A percentile compares a stretch with the other conserved stretches of the same genome.
phyloP scores from a whole-genome alignment of 768 basidiomycete genomes.

The Exidia glandulosa region DNA sequence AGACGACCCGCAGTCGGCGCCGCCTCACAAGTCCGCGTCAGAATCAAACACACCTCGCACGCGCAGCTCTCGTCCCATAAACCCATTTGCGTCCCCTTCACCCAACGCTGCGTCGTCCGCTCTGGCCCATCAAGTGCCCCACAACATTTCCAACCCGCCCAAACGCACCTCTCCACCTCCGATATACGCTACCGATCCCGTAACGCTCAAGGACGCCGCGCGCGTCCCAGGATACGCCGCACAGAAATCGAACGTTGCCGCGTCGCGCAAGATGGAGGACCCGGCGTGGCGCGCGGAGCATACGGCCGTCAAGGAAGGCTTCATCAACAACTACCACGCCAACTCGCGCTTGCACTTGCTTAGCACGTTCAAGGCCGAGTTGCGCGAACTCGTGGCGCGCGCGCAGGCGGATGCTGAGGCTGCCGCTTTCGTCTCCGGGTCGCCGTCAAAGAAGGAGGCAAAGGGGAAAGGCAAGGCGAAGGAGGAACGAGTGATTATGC shows the following conservation, averaged over 20 bases:
- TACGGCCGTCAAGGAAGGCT: conserved; percentile 77
- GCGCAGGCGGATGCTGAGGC: conserved; percentile 41
- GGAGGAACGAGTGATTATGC: conserved; percentile 66
- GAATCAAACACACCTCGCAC: no score
- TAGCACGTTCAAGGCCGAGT: conserved; percentile 85
- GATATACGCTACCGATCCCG: conserved; percentile 33
- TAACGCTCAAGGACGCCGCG: conserved; percentile 30
- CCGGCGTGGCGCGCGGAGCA: conserved; percentile 80
- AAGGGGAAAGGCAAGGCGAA: conserved; percentile 46
- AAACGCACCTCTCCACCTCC: conserved; percentile 9
- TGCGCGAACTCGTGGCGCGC: conserved; percentile 65
- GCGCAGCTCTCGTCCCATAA: no score
- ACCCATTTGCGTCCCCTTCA: no score
- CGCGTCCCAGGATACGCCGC: conserved; percentile 56
- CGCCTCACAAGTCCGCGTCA: no score
- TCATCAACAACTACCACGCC: conserved; percentile 68
- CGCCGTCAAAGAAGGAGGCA: conserved; percentile 43
- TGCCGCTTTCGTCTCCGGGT: conserved; percentile 17
- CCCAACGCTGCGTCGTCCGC: no score
- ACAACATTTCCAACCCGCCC: not conserved
- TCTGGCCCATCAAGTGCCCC: no score
- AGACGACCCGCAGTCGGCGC: no score
- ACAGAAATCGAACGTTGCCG: conserved; percentile 56
- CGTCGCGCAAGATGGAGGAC: conserved; percentile 70
- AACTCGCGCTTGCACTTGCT: conserved; percentile 91